Evolutionary conservation across 73 alveolate genomes (phyloP).

Genomic region (Strombidium stylifer): DNA sequence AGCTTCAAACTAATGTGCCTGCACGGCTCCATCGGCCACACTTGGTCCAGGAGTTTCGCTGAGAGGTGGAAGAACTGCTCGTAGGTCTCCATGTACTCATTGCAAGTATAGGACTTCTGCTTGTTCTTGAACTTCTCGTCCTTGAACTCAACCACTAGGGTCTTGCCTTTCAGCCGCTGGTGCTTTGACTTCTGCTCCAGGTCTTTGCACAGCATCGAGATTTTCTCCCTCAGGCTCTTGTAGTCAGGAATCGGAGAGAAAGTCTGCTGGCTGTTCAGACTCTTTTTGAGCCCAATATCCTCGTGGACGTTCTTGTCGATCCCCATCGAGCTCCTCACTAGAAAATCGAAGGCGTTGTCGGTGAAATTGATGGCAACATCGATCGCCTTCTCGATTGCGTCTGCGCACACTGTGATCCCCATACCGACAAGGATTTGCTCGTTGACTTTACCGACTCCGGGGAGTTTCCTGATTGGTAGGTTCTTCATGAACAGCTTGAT

Average conservation of each 20-base stretch:
- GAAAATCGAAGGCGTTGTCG: constrained; percentile 46
- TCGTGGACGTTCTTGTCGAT: constrained; percentile 58
- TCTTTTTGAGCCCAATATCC: constrained; percentile 42
- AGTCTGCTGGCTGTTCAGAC: constrained; percentile 52
- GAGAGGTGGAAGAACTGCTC: background rate
- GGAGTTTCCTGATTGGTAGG: constrained; percentile 84
- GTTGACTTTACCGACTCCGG: constrained; percentile 88
- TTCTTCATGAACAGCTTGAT: constrained; percentile 67
- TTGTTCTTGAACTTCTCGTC: background rate
- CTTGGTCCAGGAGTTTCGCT: background rate
- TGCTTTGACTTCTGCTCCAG: constrained; percentile 2
- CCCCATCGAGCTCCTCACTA: constrained; percentile 67
- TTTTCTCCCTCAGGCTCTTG: constrained; percentile 8
- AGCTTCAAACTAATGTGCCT: too few species aligned
- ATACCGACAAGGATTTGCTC: constrained; percentile 68
- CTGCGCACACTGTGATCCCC: constrained; percentile 58
- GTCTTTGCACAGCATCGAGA: constrained; percentile 12
- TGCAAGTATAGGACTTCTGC: background rate
- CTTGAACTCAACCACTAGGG: constrained; percentile 19
- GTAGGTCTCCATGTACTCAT: background rate
- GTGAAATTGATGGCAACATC: constrained; percentile 50
- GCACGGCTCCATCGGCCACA: constrained; percentile 32
- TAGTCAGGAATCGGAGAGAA: constrained; percentile 5
- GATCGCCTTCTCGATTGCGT: constrained; percentile 50
- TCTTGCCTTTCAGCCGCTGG: constrained; percentile 17